These are phyloP conservation scores for Samsoniella hepiali DNA, from an alignment of 2,329 filamentous ascomycete species.

Conservation along the genomic window DNA sequence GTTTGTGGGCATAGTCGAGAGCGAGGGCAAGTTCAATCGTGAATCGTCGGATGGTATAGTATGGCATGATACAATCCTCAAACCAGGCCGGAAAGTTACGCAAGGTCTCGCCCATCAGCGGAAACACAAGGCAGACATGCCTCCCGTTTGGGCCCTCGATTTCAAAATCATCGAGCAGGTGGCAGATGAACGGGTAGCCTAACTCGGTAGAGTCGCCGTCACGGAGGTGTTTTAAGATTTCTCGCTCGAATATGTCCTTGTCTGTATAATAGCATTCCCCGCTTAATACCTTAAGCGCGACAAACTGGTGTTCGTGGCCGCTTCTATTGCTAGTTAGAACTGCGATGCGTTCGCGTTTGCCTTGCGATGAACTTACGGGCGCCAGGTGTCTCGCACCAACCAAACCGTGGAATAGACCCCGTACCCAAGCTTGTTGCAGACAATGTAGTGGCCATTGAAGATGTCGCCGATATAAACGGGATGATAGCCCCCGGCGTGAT, in stretches of 20 bases:
- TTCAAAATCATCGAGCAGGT: slow-evolving; percentile 27
- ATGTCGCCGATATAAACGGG: slow-evolving; percentile 1
- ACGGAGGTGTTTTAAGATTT: slow-evolving; percentile 24
- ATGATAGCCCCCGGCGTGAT: neutral
- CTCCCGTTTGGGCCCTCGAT: slow-evolving; percentile 30
- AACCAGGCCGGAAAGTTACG: slow-evolving; percentile 23
- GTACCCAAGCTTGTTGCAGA: slow-evolving; percentile 25
- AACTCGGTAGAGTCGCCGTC: slow-evolving; percentile 8
- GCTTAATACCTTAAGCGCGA: slow-evolving; percentile 30
- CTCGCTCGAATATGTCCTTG: slow-evolving; percentile 22
- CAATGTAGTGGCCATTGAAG: slow-evolving; percentile 17
- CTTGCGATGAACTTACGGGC: neutral
- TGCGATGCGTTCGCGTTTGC: neutral
- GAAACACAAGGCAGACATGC: slow-evolving; percentile 31
- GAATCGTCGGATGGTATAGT: slow-evolving; percentile 20
- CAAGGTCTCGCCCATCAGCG: slow-evolving; percentile 30
- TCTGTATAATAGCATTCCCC: slow-evolving; percentile 20
- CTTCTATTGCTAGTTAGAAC: neutral
- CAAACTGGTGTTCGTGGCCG: slow-evolving; percentile 18
- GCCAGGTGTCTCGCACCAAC: slow-evolving; percentile 21
- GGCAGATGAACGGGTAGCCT: slow-evolving; percentile 21
- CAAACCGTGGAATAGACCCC: slow-evolving; percentile 26
- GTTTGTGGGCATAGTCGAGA: slow-evolving; percentile 23
- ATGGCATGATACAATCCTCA: slow-evolving; percentile 18
- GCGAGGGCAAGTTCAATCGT: slow-evolving; percentile 23